Base-by-base conservation (phyloP, 169 alveolate genomes). In the Eimeria sp. region DNA sequence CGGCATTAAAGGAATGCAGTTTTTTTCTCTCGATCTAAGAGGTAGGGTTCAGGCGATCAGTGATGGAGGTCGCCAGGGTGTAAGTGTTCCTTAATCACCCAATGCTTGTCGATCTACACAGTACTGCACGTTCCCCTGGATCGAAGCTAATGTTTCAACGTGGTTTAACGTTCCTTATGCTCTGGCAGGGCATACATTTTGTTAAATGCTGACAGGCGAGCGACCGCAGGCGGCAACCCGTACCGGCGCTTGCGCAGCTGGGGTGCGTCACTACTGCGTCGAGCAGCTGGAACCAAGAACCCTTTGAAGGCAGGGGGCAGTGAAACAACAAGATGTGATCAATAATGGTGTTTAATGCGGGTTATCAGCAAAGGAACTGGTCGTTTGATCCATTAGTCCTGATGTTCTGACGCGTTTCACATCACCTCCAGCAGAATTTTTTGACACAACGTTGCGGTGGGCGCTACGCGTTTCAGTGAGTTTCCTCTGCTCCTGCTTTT, bases 231-330 rank as follows among this genome's bases (percentile, higher is more conserved):
- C 46, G 20, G 25, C 37, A 71, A 54, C n/a, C 80, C 80, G 80
- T 33, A 25, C 18, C 54, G 54, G 80, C 80, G 80, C 52, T 71
- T 52, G 80, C 80, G 80, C 80, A 37, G 54, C 80, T 71, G 80
- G 80, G 80, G 80, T 71, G 80, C 80, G 80, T 37, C 37, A 71
- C 80, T 16, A 30, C 54, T 71, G 80, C 80, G 13, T 71, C 80
- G 80, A 71, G 80, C 80, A 16, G 80, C 80, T 10, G 52, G 80
- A 71, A 71, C 80, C 25, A 52, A 27, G 80, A 71, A 33, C 80
- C 54, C 54, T 4, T 71, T 9, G 16, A 16, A n/a, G 54, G 80
- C 80, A 71, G 14, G 80, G 33, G 52, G 80, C 80, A 14, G 80
- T 71, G 54, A 30, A 52, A 71, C 52, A 37, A 33, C 80, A 11